phyloP scores from a whole-genome alignment of 2,329 filamentous ascomycete species.

The Aspergillus sp. region DNA sequence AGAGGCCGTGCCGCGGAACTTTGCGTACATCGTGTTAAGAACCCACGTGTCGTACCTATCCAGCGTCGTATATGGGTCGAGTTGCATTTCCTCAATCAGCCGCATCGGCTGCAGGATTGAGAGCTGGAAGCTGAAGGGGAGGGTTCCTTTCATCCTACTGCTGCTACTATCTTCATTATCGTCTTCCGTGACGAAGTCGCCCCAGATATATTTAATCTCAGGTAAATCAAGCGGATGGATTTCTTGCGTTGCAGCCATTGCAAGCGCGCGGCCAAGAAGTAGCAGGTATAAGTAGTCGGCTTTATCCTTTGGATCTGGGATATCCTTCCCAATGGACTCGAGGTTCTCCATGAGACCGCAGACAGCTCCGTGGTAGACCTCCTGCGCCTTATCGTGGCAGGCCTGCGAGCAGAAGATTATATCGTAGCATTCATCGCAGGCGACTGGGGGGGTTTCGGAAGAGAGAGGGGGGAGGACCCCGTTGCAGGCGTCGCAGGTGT shows the following conservation, averaged over 20 bases:
- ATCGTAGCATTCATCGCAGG: slow-evolving; percentile 58
- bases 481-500: slow-evolving; percentile 87
- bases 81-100: slow-evolving; percentile 62
- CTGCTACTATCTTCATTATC: not conserved
- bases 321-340: slow-evolving; percentile 59
- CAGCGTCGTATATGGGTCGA: slow-evolving; percentile 56
- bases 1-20: slow-evolving; percentile 90
- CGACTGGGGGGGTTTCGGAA: slow-evolving; percentile 36
- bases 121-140: slow-evolving; percentile 62
- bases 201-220: slow-evolving; percentile 66
- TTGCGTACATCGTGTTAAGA: slow-evolving; percentile 86
- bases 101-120: slow-evolving; percentile 61
- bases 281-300: slow-evolving; percentile 62
- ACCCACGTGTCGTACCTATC: slow-evolving; percentile 55
- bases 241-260: slow-evolving; percentile 61
- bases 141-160: slow-evolving; percentile 31
- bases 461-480: slow-evolving; percentile 64
- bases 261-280: slow-evolving; percentile 58
- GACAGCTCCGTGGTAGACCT: slow-evolving; percentile 58
- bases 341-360: slow-evolving; percentile 54
- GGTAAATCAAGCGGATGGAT: slow-evolving; percentile 60
- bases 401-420: slow-evolving; percentile 60
- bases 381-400: slow-evolving; percentile 57
- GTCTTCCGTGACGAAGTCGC: slow-evolving; percentile 51
- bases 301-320: slow-evolving; percentile 56